Conservation (phyloP, 768 basidiomycete species). For the Hebeloma cylindrosporum region DNA sequence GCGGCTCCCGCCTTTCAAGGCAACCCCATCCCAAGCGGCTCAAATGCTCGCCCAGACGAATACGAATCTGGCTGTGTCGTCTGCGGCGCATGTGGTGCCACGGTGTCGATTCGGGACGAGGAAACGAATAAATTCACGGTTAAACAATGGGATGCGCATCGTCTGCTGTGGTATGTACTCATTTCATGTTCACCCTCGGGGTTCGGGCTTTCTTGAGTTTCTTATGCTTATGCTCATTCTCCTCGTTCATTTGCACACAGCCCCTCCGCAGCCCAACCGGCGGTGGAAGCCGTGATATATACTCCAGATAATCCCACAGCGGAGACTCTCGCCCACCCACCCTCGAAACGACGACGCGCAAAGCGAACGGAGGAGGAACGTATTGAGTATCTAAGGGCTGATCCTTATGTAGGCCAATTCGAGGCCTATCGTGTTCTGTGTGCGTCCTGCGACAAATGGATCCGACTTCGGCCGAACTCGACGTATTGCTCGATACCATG, state of each 20-base stretch:
- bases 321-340: constrained; percentile 45
- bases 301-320: constrained; percentile 43
- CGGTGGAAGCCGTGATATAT: constrained; percentile 40
- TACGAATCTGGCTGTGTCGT: constrained; percentile 66
- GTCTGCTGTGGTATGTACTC: constrained; percentile 51
- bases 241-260: not conserved
- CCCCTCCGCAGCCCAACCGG: constrained; percentile 18
- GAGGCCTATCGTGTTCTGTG: constrained; percentile 81
- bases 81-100: constrained; percentile 61
- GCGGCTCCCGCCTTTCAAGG: not conserved
- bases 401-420: constrained; percentile 79
- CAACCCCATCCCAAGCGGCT: constrained; percentile 8
- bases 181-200: not conserved
- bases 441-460: constrained; percentile 83
- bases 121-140: constrained; percentile 61
- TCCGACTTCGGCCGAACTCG: constrained; percentile 80
- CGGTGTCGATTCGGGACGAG: constrained; percentile 69
- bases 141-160: constrained; percentile 71
- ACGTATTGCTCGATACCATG: constrained; percentile 88
- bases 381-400: constrained; percentile 65
- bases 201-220: not conserved
- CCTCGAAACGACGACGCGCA: constrained; percentile 65
- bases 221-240: not conserved
- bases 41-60: constrained; percentile 36
- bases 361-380: constrained; percentile 79